Evolutionary conservation across 805 yeast species (phyloP).

Genomic region (Candida glaebosa): DNA sequence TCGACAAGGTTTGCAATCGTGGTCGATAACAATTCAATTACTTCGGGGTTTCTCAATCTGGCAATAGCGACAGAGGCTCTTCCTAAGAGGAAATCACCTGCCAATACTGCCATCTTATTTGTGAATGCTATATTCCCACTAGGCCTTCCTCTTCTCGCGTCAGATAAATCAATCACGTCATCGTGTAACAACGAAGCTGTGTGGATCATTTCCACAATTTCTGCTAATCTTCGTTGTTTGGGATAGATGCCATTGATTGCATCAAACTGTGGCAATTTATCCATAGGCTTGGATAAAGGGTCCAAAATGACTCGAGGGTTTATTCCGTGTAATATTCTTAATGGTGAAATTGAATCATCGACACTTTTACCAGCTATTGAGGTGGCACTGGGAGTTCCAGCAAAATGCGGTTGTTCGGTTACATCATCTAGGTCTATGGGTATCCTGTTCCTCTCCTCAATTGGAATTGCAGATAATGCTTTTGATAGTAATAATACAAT

Average conservation of each 20-base stretch:
- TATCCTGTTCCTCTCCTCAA: conserved; percentile 60
- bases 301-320: conserved; percentile 80
- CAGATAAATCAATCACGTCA: conserved; percentile 91
- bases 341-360: conserved; percentile 70
- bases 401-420: conserved; percentile 59
- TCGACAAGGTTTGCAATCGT: conserved; percentile 96
- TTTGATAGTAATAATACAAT: conserved; percentile 80
- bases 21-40: conserved; percentile 90
- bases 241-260: conserved; percentile 79
- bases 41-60: conserved; percentile 92
- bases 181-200: conserved; percentile 95
- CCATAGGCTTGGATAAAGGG: conserved; percentile 81
- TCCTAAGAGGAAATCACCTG: conserved; percentile 93
- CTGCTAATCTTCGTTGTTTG: conserved; percentile 92
- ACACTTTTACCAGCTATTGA: conserved; percentile 60
- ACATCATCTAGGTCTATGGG: conserved; percentile 62
- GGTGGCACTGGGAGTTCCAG: conserved; percentile 52
- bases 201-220: conserved; percentile 97
- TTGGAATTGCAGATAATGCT: conserved; percentile 75
- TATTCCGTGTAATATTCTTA: conserved; percentile 82
- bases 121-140: conserved; percentile 92
- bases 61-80: conserved; percentile 96
- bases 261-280: conserved; percentile 56
- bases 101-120: conserved; percentile 95
- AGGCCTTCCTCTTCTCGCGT: conserved; percentile 84